Conservation (phyloP, 257 asterid genomes). For the Solanum chmielewskii region DNA sequence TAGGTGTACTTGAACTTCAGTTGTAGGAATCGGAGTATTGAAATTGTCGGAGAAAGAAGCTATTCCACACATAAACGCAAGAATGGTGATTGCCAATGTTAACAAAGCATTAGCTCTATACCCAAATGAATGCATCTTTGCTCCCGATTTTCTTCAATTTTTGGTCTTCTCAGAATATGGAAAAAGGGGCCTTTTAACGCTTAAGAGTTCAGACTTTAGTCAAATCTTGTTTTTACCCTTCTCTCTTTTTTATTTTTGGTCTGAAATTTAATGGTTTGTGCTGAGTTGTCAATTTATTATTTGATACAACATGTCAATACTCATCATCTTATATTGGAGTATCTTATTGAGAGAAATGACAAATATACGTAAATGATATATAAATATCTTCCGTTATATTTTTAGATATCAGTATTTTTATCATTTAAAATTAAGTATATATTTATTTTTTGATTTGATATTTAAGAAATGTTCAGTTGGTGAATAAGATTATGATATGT, state of each 20-base stretch:
- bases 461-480: too few relatives aligned
- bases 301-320: neutral
- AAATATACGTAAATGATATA: too few relatives aligned
- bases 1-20: constrained; percentile 55
- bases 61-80: constrained; percentile 82
- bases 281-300: neutral
- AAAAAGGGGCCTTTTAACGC: neutral
- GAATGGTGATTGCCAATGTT: constrained; percentile 67
- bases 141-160: neutral
- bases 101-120: constrained; percentile 80
- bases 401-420: too few relatives aligned
- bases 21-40: constrained; percentile 59
- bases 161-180: neutral
- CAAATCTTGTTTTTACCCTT: neutral
- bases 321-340: neutral
- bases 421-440: too few relatives aligned
- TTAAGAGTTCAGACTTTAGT: neutral
- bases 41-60: constrained; percentile 82
- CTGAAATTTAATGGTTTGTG: neutral
- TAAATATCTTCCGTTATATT: too few relatives aligned
- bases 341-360: too few relatives aligned
- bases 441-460: too few relatives aligned
- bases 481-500: too few relatives aligned
- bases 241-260: neutral
- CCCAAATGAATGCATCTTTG: constrained; percentile 60